These are phyloP conservation scores for Phanerodontia chrysosporium DNA, from an alignment of 768 basidiomycete species.

Conservation along the genomic window DNA sequence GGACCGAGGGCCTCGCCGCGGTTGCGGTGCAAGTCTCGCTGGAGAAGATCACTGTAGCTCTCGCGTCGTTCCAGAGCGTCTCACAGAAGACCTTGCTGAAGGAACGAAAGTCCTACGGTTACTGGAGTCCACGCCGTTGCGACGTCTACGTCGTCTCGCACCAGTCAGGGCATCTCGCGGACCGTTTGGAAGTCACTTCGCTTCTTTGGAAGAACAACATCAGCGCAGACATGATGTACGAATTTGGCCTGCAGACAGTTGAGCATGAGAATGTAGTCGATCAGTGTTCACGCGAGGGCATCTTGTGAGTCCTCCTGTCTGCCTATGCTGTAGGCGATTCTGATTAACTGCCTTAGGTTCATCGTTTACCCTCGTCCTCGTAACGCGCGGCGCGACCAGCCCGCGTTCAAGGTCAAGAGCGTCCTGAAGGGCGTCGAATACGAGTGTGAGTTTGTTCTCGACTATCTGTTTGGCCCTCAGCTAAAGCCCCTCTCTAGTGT, in stretches of 20 bases:
- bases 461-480: slow-evolving; percentile 22
- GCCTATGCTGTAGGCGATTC: background rate
- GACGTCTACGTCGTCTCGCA: slow-evolving; percentile 85
- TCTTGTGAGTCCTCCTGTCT: slow-evolving; percentile 48
- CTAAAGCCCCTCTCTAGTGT: slow-evolving; percentile 33
- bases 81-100: slow-evolving; percentile 69
- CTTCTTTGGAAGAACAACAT: slow-evolving; percentile 79
- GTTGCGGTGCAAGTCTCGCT: slow-evolving; percentile 74
- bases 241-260: slow-evolving; percentile 56
- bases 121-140: slow-evolving; percentile 85
- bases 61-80: slow-evolving; percentile 64
- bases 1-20: slow-evolving; percentile 55
- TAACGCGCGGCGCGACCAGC: slow-evolving; percentile 50
- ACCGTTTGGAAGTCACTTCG: slow-evolving; percentile 72
- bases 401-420: slow-evolving; percentile 80
- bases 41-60: slow-evolving; percentile 67
- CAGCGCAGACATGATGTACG: slow-evolving; percentile 87
- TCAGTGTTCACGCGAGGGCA: slow-evolving; percentile 74
- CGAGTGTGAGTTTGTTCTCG: slow-evolving; percentile 47
- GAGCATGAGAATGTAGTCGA: slow-evolving; percentile 67
- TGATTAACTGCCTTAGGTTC: slow-evolving; percentile 35
- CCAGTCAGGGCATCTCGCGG: slow-evolving; percentile 68
- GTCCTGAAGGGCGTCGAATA: slow-evolving; percentile 74
- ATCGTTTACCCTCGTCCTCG: slow-evolving; percentile 52
- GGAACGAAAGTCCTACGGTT: slow-evolving; percentile 80